Base-by-base conservation (phyloP, 768 basidiomycete genomes). In the Boletus eberwhitei region DNA sequence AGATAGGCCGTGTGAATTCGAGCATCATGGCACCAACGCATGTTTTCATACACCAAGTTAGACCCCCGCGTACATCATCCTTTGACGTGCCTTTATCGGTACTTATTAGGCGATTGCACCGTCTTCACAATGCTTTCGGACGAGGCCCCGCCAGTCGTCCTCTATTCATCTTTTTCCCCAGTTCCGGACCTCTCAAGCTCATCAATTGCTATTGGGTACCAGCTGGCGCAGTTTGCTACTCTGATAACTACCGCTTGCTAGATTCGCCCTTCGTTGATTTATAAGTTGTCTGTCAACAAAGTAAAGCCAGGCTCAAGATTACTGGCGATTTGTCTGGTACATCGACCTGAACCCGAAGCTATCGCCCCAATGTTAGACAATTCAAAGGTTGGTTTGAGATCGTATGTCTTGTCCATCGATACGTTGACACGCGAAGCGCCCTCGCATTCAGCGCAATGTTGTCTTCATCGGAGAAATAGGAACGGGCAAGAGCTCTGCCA, bases 401-500 rank as follows among this genome's bases (percentile, higher is more conserved):
- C 5, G 22, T 16, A 12, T 36, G 19, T 35, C 37, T 37, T 44
- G 34, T 43, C 26, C n/a, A 26, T 50, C 14, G 29, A 47, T 50
- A 24, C 26, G 32, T 48, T 50, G 32, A 66, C 38, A 13, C 2
- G 34, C 6, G 22, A 46, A 49, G 37, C 11, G 26, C 17, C 21
- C 31, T 50, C 42, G 12, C 2, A 41, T 32, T 26, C 46, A 36
- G 40, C 55, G 60, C 36, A 55, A 65, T 44, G n/a, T 68, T 1
- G 22, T 68, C 37, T 60, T 68, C 34, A 49, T 65, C 13, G 67
- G 67, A 31, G 61, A 70, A 50, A 57, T 43, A 0, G 67, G 68
- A 26, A 17, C 44, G 8, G 67, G 67, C 14, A 68, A 70, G 58
- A 68, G 67, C 48, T 68, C 67, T 19, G 40, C 24, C 7, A 70